phyloP scores from a whole-genome alignment of 768 basidiomycete species.

The Termitomyces sp. region DNA sequence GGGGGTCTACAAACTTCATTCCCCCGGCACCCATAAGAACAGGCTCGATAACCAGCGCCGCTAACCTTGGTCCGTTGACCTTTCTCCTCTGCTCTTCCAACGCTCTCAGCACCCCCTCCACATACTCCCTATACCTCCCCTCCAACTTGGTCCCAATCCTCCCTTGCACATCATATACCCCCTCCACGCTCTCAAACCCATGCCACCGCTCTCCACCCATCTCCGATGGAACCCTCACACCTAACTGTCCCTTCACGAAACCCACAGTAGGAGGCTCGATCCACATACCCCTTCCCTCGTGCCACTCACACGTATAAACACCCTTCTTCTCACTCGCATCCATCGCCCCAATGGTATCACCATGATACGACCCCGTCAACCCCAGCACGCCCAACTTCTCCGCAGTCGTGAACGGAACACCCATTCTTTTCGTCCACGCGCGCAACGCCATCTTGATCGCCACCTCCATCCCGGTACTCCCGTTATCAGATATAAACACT shows the following conservation, averaged over 20 bases:
- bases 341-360: constrained; percentile 97
- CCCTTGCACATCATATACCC: constrained; percentile 66
- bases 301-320: constrained; percentile 95
- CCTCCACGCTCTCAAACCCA: constrained; percentile 43
- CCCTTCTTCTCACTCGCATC: constrained; percentile 84
- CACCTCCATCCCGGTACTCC: constrained; percentile 96
- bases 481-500: constrained; percentile 93
- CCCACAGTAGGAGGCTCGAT: constrained; percentile 83
- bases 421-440: constrained; percentile 40
- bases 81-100: constrained; percentile 36
- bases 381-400: constrained; percentile 76
- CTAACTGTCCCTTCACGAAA: constrained; percentile 55
- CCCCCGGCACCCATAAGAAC: constrained; percentile 94
- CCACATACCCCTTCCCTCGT: constrained; percentile 89
- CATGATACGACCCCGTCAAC: constrained; percentile 91
- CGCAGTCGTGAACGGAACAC: constrained; percentile 13
- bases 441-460: constrained; percentile 96
- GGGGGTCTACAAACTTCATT: constrained; percentile 96
- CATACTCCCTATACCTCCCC: constrained; percentile 54
- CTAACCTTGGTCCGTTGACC: constrained; percentile 36
- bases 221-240: constrained; percentile 51
- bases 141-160: constrained; percentile 66
- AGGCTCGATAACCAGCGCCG: constrained; percentile 86
- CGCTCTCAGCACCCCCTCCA: constrained; percentile 47
- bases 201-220: constrained; percentile 17